A percentile compares a stretch with the other conserved stretches of the same genome.
These are phyloP conservation scores for Rhodomyrtus tomentosa DNA, from an alignment of 345 rosid species.

Conservation along the genomic window DNA sequence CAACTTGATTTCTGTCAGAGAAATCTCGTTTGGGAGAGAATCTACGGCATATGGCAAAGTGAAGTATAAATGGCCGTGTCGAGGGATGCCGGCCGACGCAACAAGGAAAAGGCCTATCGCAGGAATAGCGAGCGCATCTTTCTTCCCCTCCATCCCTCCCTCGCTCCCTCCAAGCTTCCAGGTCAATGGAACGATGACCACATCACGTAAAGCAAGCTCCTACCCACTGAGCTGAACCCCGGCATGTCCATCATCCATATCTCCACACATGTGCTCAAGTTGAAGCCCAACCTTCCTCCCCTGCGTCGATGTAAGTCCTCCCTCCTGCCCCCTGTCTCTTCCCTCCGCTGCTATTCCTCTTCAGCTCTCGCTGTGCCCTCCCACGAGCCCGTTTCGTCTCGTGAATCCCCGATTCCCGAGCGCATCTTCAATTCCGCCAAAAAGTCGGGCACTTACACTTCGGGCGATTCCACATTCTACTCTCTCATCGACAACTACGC, in stretches of 20 bases:
- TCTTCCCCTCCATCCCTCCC: background rate
- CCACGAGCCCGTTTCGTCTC: background rate
- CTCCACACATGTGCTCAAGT: background rate
- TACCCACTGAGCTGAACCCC: background rate
- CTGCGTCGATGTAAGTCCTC: background rate
- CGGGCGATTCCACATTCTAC: constrained; percentile 76
- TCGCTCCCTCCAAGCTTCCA: background rate
- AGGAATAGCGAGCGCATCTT: background rate
- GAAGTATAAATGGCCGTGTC: background rate
- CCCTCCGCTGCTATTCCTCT: constrained; percentile 1
- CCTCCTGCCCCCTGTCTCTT: background rate
- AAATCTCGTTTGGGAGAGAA: background rate
- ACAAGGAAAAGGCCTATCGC: background rate
- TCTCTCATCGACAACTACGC: constrained; percentile 55
- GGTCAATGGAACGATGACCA: background rate
- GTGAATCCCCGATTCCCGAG: constrained; percentile 35
- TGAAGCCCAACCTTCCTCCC: background rate
- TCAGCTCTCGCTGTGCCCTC: constrained; percentile 10
- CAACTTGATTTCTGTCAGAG: background rate
- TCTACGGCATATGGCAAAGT: background rate
- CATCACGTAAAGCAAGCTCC: background rate
- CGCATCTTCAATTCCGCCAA: constrained; percentile 37
- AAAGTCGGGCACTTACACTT: constrained; percentile 50
- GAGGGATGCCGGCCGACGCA: background rate
- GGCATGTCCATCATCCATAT: background rate